Evolutionary conservation across 2,329 filamentous ascomycete species (phyloP).

Genomic region (Neonectria coccinea): DNA sequence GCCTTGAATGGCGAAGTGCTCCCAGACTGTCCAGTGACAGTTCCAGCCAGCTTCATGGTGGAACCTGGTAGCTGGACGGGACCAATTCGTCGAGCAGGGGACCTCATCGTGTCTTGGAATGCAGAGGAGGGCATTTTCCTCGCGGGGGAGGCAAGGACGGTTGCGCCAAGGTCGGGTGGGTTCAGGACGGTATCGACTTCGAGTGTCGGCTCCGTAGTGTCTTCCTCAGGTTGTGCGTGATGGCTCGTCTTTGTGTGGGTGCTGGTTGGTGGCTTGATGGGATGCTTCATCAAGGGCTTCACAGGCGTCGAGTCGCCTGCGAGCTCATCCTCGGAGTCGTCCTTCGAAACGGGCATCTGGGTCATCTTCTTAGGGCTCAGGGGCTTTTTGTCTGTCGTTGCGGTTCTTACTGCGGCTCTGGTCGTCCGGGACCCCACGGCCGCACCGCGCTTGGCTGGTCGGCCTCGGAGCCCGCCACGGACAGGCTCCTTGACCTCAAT

Average conservation of each 20-base stretch:
- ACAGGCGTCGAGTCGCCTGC: constrained; percentile 63
- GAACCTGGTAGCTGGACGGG: constrained; percentile 49
- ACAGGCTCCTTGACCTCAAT: constrained; percentile 52
- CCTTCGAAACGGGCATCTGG: constrained; percentile 62
- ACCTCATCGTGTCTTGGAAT: constrained; percentile 66
- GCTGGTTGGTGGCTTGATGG: constrained; percentile 60
- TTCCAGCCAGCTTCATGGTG: constrained; percentile 45
- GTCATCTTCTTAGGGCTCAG: constrained; percentile 75
- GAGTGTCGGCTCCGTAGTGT: constrained; percentile 41
- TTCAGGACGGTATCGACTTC: constrained; percentile 48
- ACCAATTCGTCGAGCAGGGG: constrained; percentile 63
- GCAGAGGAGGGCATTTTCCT: constrained; percentile 65
- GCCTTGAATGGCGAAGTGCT: constrained; percentile 53
- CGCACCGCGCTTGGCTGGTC: constrained; percentile 58
- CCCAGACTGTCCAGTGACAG: constrained; percentile 26
- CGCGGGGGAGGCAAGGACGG: constrained; percentile 66
- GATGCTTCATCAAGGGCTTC: constrained; percentile 66
- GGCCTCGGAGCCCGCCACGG: constrained; percentile 52
- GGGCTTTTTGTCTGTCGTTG: constrained; percentile 60
- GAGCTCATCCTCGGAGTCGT: constrained; percentile 71
- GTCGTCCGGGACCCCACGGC: constrained; percentile 49
- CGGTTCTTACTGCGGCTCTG: constrained; percentile 49
- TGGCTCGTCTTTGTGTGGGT: constrained; percentile 27
- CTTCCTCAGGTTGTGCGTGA: constrained; percentile 28
- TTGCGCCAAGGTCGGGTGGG: constrained; percentile 51